A percentile compares a stretch with the other conserved stretches of the same genome.
Evolutionary conservation across 2,329 filamentous ascomycete species (phyloP).

Genomic region (Aspergillus nomiae): DNA sequence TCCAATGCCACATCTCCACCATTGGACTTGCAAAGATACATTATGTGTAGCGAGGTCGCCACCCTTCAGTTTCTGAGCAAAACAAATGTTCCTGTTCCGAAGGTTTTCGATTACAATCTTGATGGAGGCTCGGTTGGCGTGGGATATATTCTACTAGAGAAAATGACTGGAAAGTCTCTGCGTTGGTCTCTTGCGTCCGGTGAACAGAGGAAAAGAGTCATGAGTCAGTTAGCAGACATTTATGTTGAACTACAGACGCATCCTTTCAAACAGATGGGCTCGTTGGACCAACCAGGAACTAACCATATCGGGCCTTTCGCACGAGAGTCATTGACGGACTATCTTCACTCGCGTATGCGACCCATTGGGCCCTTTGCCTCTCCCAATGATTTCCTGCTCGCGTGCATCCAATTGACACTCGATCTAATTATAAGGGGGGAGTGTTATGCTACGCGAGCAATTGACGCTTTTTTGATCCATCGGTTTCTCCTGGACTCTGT

Average conservation of each 20-base stretch:
- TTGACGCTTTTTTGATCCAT: conserved; percentile 46
- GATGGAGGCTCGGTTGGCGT: conserved; percentile 41
- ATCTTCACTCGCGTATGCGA: conserved; percentile 23
- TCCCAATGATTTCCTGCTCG: conserved; percentile 38
- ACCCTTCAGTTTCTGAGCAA: conserved; percentile 44
- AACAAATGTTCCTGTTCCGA: conserved; percentile 41
- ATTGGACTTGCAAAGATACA: conserved; percentile 26
- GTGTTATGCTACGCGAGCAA: conserved; percentile 36
- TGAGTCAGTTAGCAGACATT: conserved; percentile 42
- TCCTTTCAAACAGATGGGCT: conserved; percentile 42
- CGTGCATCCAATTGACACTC: conserved; percentile 39
- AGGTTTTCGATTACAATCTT: conserved; percentile 41
- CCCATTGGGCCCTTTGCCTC: conserved; percentile 39
- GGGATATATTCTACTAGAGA: conserved; percentile 48
- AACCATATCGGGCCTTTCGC: conserved; percentile 40
- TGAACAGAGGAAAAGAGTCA: conserved; percentile 39
- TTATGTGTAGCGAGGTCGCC: conserved; percentile 45
- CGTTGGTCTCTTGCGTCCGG: conserved; percentile 36
- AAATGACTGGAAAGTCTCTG: conserved; percentile 43
- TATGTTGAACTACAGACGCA: conserved; percentile 43
- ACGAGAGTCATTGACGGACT: conserved; percentile 42
- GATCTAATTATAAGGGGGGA: conserved; percentile 41
- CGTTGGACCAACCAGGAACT: conserved; percentile 30
- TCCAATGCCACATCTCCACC: conserved; percentile 46
- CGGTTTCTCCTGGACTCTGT: conserved; percentile 34